A percentile compares a stretch with the other conserved stretches of the same genome.
These are phyloP conservation scores for Apiospora kogelbergensis DNA, from an alignment of 2,329 filamentous ascomycete species.

Conservation along the genomic window DNA sequence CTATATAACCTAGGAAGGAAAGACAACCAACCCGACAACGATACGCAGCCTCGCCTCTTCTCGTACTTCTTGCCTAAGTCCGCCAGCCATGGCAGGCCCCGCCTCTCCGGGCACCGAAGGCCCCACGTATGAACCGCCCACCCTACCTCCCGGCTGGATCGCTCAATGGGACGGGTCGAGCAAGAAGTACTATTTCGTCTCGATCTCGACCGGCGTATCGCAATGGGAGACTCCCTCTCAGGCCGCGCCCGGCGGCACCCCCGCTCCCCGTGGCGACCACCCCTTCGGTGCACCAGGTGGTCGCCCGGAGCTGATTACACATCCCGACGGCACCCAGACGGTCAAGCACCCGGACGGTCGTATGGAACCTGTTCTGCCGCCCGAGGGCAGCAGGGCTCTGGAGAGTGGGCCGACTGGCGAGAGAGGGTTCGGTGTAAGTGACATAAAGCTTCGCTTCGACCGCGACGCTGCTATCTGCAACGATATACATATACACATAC, in stretches of 20 bases:
- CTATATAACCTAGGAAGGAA: neutral
- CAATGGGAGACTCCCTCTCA: slow-evolving; percentile 74
- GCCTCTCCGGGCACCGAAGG: slow-evolving; percentile 59
- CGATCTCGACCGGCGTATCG: slow-evolving; percentile 69
- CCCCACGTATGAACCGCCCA: slow-evolving; percentile 58
- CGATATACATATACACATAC: slow-evolving; percentile 7
- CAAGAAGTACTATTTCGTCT: slow-evolving; percentile 70
- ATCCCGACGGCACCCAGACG: slow-evolving; percentile 62
- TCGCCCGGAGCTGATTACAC: slow-evolving; percentile 56
- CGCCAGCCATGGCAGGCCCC: slow-evolving; percentile 38
- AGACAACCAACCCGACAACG: neutral
- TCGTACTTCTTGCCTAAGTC: neutral
- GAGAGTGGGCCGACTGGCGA: slow-evolving; percentile 54
- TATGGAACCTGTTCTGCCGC: slow-evolving; percentile 57
- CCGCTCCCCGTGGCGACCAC: slow-evolving; percentile 55
- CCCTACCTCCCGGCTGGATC: slow-evolving; percentile 66
- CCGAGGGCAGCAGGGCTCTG: slow-evolving; percentile 47
- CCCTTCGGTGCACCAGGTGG: slow-evolving; percentile 57
- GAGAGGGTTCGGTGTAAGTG: slow-evolving; percentile 64
- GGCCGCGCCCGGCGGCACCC: slow-evolving; percentile 62
- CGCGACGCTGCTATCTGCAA: slow-evolving; percentile 18
- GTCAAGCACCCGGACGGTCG: slow-evolving; percentile 60
- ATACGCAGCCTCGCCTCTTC: slow-evolving; percentile 9
- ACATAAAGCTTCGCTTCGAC: neutral
- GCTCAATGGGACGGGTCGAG: slow-evolving; percentile 66